phyloP scores from a whole-genome alignment of 2,329 filamentous ascomycete genomes.

The Aurifilum marmelostoma region DNA sequence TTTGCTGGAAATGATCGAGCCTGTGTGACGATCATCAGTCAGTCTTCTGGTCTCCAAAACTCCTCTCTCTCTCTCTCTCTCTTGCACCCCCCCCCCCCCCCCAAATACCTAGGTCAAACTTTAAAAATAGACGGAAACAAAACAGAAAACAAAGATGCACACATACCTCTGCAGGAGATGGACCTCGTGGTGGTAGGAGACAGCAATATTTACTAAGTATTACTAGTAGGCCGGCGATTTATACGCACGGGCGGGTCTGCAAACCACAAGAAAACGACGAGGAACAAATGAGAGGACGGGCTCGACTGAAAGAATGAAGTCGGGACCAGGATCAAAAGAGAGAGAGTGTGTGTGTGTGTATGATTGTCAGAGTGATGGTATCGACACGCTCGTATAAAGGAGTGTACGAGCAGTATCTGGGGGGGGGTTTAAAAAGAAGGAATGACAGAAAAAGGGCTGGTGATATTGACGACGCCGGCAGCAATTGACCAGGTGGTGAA shows the following conservation, averaged over 20 bases:
- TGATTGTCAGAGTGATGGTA: neutral
- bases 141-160: neutral
- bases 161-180: slow-evolving; percentile 28
- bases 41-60: slow-evolving; percentile 11
- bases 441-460: slow-evolving; percentile 37
- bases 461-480: slow-evolving; percentile 36
- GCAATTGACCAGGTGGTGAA: slow-evolving; percentile 37
- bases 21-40: slow-evolving; percentile 21
- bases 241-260: slow-evolving; percentile 6
- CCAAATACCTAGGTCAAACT: neutral
- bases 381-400: slow-evolving; percentile 19
- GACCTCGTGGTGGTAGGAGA: slow-evolving; percentile 22
- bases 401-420: slow-evolving; percentile 2
- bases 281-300: slow-evolving; percentile 49
- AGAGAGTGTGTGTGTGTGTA: neutral
- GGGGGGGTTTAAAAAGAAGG: slow-evolving; percentile 40
- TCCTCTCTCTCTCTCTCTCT: too few relatives aligned
- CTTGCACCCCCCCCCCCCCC: too few relatives aligned
- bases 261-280: slow-evolving; percentile 12
- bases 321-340: slow-evolving; percentile 40
- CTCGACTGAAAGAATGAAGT: slow-evolving; percentile 53
- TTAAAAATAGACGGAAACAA: neutral
- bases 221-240: slow-evolving; percentile 18
- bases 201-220: slow-evolving; percentile 21
- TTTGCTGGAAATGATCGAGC: slow-evolving; percentile 15